These are phyloP conservation scores for Parietaria judaica DNA, from an alignment of 306 rosid genomes.

Conservation along the genomic window DNA sequence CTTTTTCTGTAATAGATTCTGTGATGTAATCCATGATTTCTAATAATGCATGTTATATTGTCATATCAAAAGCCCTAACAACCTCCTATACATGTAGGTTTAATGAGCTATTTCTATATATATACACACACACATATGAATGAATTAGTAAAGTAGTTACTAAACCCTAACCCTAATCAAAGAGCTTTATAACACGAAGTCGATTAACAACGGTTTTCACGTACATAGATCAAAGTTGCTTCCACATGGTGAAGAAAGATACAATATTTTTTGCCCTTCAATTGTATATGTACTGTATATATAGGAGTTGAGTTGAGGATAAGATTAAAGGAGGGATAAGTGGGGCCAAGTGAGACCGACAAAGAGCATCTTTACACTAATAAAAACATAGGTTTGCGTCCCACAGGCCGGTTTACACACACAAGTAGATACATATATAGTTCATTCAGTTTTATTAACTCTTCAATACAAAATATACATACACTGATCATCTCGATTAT, in stretches of 20 bases:
- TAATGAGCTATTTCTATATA: no score
- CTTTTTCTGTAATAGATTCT: no score
- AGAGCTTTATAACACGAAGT: no score
- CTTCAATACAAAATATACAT: no score
- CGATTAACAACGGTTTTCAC: not conserved
- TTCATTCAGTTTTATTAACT: not conserved
- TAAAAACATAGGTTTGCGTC: slow-evolving; percentile 33
- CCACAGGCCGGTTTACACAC: slow-evolving; percentile 15
- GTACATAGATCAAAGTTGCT: not conserved
- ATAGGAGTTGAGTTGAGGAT: not conserved
- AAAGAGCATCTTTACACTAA: slow-evolving; percentile 60
- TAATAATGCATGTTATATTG: no score
- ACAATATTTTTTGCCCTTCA: not conserved
- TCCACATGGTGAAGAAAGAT: slow-evolving; percentile 1
- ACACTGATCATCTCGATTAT: not conserved
- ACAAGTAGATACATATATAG: not conserved
- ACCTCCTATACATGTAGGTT: no score
- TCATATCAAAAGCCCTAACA: no score
- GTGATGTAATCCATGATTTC: no score
- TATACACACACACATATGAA: no score
- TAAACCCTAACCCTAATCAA: no score
- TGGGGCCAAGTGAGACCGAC: slow-evolving; percentile 34
- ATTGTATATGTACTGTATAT: not conserved
- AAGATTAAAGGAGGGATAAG: slow-evolving; percentile 1
- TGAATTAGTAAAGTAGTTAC: no score